Percentiles rank a stretch among this genome's conserved stretches.
These are phyloP conservation scores for Paraphysoderma sedebokerense DNA, from an alignment of 371 early-diverging fungal genomes.

Conservation along the genomic window DNA sequence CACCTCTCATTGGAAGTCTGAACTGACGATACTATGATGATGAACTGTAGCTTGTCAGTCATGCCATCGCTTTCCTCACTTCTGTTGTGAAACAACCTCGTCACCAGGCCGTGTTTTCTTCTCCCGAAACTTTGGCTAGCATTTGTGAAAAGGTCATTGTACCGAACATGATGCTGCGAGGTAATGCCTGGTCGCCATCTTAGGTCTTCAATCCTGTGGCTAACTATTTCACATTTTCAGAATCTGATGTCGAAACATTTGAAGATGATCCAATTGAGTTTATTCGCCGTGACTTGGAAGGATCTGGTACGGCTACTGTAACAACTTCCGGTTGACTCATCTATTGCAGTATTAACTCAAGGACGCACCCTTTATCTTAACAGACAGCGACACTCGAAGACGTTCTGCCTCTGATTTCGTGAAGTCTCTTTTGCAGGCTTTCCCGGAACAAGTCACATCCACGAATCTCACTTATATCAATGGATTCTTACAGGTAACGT, in stretches of 20 bases:
- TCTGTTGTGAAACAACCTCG: constrained; percentile 65
- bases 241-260: constrained; percentile 80
- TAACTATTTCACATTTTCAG: constrained; percentile 13
- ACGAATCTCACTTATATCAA: constrained; percentile 61
- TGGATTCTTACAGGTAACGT: constrained; percentile 39
- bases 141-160: constrained; percentile 82
- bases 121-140: constrained; percentile 41
- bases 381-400: constrained; percentile 77
- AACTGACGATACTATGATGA: neutral
- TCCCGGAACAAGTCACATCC: constrained; percentile 57
- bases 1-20: neutral
- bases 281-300: constrained; percentile 85
- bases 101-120: constrained; percentile 47
- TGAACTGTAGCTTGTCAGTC: constrained; percentile 54
- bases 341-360: no score
- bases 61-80: constrained; percentile 70
- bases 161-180: constrained; percentile 76
- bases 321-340: no score
- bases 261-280: constrained; percentile 92
- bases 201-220: neutral
- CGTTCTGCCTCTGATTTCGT: constrained; percentile 83
- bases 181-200: constrained; percentile 14
- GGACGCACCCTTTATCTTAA: constrained; percentile 2
- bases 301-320: constrained; percentile 32
- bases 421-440: constrained; percentile 75